These are phyloP conservation scores for Lactifluus pinguis DNA, from an alignment of 768 basidiomycete species.

Conservation along the genomic window DNA sequence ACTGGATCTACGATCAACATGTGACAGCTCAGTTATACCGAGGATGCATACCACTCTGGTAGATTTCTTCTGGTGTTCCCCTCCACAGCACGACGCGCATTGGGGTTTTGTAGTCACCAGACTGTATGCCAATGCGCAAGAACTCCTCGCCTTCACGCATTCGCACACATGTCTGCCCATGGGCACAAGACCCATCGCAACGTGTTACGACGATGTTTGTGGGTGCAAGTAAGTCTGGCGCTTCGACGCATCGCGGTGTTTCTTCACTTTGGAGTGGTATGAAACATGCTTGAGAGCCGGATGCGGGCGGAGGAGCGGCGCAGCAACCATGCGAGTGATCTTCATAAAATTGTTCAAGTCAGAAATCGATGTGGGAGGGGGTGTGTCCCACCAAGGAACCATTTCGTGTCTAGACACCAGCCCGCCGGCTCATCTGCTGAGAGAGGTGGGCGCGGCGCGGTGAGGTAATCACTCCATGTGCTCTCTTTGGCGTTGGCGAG, in stretches of 20 bases:
- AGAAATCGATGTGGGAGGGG: not conserved
- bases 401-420: constrained; percentile 15
- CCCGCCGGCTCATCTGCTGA: constrained; percentile 10
- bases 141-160: constrained; percentile 44
- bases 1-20: constrained; percentile 32
- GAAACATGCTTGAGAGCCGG: constrained; percentile 22
- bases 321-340: constrained; percentile 21
- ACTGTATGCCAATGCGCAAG: constrained; percentile 42
- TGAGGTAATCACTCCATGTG: constrained; percentile 42
- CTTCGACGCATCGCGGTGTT: constrained; percentile 45
- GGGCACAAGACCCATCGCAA: constrained; percentile 36
- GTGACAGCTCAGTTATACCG: not conserved
- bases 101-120: constrained; percentile 8
- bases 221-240: constrained; percentile 39
- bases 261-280: constrained; percentile 34
- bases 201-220: constrained; percentile 23
- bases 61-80: constrained; percentile 57
- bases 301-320: constrained; percentile 13
- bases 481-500: constrained; percentile 31
- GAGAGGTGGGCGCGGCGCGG: constrained; percentile 9
- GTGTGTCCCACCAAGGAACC: constrained; percentile 26
- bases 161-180: constrained; percentile 41
- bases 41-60: constrained; percentile 46
- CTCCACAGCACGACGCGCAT: constrained; percentile 56
- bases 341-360: constrained; percentile 19